Base-by-base conservation (phyloP, 495 filamentous ascomycete species). In the Terfezia claveryi region DNA sequence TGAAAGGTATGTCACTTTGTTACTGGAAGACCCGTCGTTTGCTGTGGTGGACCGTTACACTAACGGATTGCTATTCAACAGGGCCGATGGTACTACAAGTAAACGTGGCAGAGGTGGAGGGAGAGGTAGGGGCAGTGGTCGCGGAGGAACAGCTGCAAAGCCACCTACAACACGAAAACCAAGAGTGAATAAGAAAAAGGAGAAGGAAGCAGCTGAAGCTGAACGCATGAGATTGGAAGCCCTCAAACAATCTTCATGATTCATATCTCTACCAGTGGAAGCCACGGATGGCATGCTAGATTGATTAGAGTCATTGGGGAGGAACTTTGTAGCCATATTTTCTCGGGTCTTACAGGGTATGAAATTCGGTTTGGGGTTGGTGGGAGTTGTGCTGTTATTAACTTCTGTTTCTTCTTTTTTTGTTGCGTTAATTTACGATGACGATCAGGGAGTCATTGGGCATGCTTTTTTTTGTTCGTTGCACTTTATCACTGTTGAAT, bases 81-180 rank as follows among this genome's bases (percentile, higher is more conserved):
- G 83, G 54, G 79, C 80, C 49, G 84, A 87, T 62, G 84, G 82
- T 14, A 80, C 78, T 17, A 78, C 83, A 51, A 85, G 81, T 64
- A 78, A 86, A 49, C 85, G 85, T 38, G 80, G 87, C 52, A 84
- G 73, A 36, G 68, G 68, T 37, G 66, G 70, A n/a, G 74, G 74
- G 9, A 67, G 74, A 37, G 74, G 75, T 41, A 69, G 76, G 17
- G 76, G 74, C 8, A 62, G 62, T 46, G 57, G 76, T 16, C 76
- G 82, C 38, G 85, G 85, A 14, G 73, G 78, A 44, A 73, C 74
- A 23, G 55, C 56, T 12, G 11, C 16, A 51, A 51, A 32, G 16
- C 11, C 5, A 20, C 23, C 14, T 27, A 20, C 49, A n/a, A n/a
- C 38, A 38, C 38, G 38, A 36, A 55, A 59, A 54, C 58, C 55